Evolutionary conservation across 192 early-diverging fungal species (phyloP).

Genomic region (Podila horticola): DNA sequence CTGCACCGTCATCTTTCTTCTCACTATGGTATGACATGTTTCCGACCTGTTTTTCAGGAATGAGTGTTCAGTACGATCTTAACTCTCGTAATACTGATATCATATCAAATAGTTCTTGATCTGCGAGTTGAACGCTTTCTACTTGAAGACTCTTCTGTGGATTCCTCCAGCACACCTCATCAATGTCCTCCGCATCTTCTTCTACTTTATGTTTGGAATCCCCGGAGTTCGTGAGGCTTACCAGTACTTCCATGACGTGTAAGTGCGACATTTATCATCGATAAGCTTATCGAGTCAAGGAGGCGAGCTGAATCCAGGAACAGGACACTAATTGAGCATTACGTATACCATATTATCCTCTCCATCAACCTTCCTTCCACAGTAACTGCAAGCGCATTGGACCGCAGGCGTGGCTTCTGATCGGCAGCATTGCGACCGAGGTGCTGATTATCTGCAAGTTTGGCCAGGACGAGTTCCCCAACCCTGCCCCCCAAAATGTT

Average conservation of each 20-base stretch:
- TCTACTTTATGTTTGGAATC: conserved; percentile 87
- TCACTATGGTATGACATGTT: conserved; percentile 70
- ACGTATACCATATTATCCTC: background rate
- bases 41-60: background rate
- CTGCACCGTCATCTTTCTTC: conserved; percentile 75
- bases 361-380: background rate
- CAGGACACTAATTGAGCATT: background rate
- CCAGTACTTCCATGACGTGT: conserved; percentile 80
- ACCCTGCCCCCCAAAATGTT: conserved; percentile 77
- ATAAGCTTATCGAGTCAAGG: too few relatives aligned
- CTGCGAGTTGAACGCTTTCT: conserved; percentile 94
- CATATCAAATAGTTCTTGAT: conserved; percentile 66
- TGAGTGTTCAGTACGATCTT: background rate
- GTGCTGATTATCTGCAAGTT: conserved; percentile 94
- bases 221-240: conserved; percentile 91
- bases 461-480: conserved; percentile 84
- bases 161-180: conserved; percentile 87
- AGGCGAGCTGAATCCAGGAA: background rate
- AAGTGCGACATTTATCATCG: background rate
- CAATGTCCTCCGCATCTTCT: conserved; percentile 79
- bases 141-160: conserved; percentile 94
- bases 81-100: background rate
- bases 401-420: conserved; percentile 92
- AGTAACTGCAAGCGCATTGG: conserved; percentile 90
- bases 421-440: conserved; percentile 89